Percentiles rank a stretch among this genome's conserved stretches.
Conservation (phyloP, 208 protist species). For the Endotrypanum monterogeii region DNA sequence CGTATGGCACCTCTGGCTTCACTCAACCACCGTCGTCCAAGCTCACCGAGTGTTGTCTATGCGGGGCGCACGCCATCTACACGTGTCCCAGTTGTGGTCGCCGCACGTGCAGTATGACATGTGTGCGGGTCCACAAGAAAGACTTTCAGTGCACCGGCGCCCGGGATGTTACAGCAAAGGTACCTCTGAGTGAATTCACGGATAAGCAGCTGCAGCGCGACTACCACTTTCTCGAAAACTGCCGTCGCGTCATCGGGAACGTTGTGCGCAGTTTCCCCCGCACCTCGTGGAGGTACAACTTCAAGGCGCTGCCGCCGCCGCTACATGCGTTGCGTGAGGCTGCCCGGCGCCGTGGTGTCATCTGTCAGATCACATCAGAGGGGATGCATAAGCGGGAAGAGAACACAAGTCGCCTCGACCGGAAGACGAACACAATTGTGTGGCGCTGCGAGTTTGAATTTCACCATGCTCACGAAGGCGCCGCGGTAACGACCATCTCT, state of each 20-base stretch:
- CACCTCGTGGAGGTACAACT: constrained; percentile 54
- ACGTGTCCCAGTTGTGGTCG: constrained; percentile 77
- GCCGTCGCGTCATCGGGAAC: constrained; percentile 66
- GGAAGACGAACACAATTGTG: constrained; percentile 70
- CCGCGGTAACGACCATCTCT: constrained; percentile 26
- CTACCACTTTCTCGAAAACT: constrained; percentile 83
- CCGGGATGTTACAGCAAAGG: constrained; percentile 54
- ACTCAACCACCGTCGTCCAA: not conserved
- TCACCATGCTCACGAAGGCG: constrained; percentile 12
- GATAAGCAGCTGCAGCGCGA: constrained; percentile 78
- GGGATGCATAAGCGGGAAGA: constrained; percentile 81
- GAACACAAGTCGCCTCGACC: constrained; percentile 82
- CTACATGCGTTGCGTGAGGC: constrained; percentile 80
- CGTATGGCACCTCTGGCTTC: not conserved
- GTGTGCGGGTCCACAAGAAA: constrained; percentile 76
- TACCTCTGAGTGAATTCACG: constrained; percentile 71
- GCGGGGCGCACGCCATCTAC: constrained; percentile 54
- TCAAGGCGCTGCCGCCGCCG: constrained; percentile 62
- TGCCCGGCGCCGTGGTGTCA: constrained; percentile 74
- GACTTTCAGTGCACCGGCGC: constrained; percentile 65
- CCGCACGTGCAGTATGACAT: constrained; percentile 77
- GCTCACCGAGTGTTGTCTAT: constrained; percentile 59
- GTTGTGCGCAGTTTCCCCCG: constrained; percentile 64
- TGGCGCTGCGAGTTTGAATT: constrained; percentile 89
- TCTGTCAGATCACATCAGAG: constrained; percentile 88